A percentile compares a stretch with the other conserved stretches of the same genome.
phyloP scores from a whole-genome alignment of 2,329 filamentous ascomycete species.

The Fusarium nanum region DNA sequence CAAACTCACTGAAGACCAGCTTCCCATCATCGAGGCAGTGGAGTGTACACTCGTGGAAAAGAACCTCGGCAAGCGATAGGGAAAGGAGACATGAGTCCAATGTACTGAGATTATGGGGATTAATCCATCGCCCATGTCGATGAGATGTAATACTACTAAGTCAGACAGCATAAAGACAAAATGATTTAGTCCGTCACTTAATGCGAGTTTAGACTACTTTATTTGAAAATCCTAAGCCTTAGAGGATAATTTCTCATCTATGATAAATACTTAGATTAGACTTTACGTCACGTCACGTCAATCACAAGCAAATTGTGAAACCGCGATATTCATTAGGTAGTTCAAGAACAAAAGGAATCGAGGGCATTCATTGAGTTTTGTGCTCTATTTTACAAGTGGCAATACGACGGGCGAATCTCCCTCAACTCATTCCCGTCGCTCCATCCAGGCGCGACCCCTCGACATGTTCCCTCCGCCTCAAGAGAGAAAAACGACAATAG shows the following conservation, averaged over 20 bases:
- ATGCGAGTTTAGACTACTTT: neutral
- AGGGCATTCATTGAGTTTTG: slow-evolving; percentile 70
- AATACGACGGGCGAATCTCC: slow-evolving; percentile 62
- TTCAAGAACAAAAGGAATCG: slow-evolving; percentile 67
- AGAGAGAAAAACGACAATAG: slow-evolving; percentile 61
- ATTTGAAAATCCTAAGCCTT: neutral
- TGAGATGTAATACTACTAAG: neutral
- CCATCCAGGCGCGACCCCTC: slow-evolving; percentile 60
- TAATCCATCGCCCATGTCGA: no score
- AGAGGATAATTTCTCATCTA: neutral
- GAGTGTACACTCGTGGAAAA: neutral
- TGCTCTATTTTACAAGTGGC: slow-evolving; percentile 73
- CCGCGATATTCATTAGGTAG: slow-evolving; percentile 10
- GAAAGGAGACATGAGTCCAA: no score
- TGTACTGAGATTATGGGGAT: no score
- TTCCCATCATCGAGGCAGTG: neutral
- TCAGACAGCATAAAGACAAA: neutral
- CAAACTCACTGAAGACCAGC: neutral
- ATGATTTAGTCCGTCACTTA: neutral
- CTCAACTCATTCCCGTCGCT: slow-evolving; percentile 58
- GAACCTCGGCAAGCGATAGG: no score
- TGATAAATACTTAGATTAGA: neutral
- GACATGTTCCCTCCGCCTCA: slow-evolving; percentile 58
- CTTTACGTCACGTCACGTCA: neutral
- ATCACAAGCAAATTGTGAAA: neutral